Evolutionary conservation across 1,284 basidiomycete genomes (phyloP).

Genomic region (Boletus hoseneyae): DNA sequence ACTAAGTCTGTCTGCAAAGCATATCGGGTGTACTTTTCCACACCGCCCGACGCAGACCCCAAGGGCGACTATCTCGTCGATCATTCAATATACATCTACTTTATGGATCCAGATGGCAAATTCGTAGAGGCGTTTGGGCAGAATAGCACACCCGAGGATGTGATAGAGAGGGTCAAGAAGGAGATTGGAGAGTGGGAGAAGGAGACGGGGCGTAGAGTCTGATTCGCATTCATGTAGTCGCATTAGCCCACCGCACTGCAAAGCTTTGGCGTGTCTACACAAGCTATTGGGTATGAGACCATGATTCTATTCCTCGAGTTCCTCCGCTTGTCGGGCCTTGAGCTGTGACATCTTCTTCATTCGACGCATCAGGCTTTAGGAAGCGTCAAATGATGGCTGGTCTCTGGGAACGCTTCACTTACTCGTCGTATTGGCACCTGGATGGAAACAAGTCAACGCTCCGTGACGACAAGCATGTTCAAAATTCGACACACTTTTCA

Average conservation of each 20-base stretch:
- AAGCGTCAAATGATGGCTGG: conserved; percentile 6
- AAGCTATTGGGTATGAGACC: conserved; percentile 15
- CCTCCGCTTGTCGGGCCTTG: conserved; percentile 63
- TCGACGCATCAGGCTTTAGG: conserved; percentile 70
- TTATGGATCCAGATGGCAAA: conserved; percentile 94
- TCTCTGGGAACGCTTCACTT: conserved; percentile 36
- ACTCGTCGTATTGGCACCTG: conserved; percentile 92
- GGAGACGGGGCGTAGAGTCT: conserved; percentile 36
- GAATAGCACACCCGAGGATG: conserved; percentile 68
- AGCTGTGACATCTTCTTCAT: conserved; percentile 78
- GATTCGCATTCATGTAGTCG: conserved; percentile 15
- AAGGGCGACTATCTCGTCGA: conserved; percentile 94
- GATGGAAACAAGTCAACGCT: conserved; percentile 5
- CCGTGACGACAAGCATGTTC: not conserved
- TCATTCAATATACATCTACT: conserved; percentile 96
- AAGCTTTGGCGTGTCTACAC: conserved; percentile 10
- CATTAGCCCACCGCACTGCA: conserved; percentile 11
- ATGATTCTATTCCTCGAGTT: conserved; percentile 33
- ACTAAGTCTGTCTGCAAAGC: conserved; percentile 90
- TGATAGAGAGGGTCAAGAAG: conserved; percentile 58
- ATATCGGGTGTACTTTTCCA: conserved; percentile 98
- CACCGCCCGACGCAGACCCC: conserved; percentile 87
- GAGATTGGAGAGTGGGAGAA: conserved; percentile 57
- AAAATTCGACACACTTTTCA: conserved; percentile 55
- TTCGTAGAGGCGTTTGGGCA: conserved; percentile 99